Evolutionary conservation across 2,329 filamentous ascomycete species (phyloP).

Genomic region (Byssochlamys sp.): DNA sequence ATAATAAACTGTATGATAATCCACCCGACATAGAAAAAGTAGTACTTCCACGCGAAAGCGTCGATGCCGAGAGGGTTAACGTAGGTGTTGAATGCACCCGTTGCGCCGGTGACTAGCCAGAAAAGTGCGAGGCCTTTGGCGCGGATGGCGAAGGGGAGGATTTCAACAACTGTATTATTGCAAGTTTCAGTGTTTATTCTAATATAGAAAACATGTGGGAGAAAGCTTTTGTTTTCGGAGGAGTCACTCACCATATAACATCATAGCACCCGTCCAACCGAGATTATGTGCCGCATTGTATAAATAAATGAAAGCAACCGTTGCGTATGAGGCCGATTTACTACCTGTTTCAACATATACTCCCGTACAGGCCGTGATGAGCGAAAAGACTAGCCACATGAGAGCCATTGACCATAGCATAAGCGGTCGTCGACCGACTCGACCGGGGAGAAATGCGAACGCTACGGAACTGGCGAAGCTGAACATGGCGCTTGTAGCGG

Average conservation of each 20-base stretch:
- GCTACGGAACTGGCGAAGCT: slow-evolving; percentile 46
- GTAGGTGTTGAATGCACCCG: slow-evolving; percentile 14
- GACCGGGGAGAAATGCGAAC: slow-evolving; percentile 48
- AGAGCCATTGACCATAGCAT: slow-evolving; percentile 28
- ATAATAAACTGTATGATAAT: not conserved
- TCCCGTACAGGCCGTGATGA: slow-evolving; percentile 3
- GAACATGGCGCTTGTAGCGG: slow-evolving; percentile 45
- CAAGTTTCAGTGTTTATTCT: not conserved
- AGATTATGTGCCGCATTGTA: slow-evolving; percentile 14
- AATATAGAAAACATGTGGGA: not conserved
- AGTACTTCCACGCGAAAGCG: slow-evolving; percentile 14
- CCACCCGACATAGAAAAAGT: slow-evolving; percentile 2
- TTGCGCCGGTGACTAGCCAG: slow-evolving; percentile 8
- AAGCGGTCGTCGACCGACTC: slow-evolving; percentile 25
- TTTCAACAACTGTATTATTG: slow-evolving; percentile 20
- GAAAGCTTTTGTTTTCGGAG: not conserved
- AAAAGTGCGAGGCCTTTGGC: slow-evolving; percentile 16
- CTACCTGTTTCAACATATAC: slow-evolving; percentile 1
- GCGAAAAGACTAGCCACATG: slow-evolving; percentile 6
- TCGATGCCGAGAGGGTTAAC: slow-evolving; percentile 15
- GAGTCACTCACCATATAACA: not conserved
- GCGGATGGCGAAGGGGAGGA: slow-evolving; percentile 16
- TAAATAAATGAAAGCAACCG: slow-evolving; percentile 45
- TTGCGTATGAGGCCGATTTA: slow-evolving; percentile 16
- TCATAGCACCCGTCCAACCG: not conserved